phyloP scores from a whole-genome alignment of 345 rosid species.

The Lenwebbia sp. region DNA sequence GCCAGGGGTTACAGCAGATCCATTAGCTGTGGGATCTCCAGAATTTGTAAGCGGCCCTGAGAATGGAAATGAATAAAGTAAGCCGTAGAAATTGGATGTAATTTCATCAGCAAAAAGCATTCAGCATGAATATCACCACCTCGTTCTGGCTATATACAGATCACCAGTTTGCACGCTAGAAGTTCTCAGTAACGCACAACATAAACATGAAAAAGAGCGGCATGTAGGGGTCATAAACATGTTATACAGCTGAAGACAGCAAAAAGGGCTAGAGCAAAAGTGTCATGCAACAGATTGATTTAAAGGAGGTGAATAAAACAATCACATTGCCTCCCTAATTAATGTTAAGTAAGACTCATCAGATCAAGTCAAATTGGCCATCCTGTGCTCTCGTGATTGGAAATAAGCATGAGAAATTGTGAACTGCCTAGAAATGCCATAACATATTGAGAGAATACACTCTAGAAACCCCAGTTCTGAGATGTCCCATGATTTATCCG shows the following conservation, averaged over 20 bases:
- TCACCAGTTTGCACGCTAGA: background rate
- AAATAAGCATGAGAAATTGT: background rate
- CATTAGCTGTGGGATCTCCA: slow-evolving; percentile 34
- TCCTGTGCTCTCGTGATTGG: background rate
- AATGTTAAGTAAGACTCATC: background rate
- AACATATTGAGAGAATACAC: background rate
- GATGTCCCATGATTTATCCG: background rate
- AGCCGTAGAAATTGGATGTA: background rate
- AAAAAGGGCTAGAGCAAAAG: background rate
- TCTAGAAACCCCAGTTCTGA: background rate
- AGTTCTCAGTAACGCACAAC: background rate
- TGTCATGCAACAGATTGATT: background rate
- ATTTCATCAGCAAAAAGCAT: background rate
- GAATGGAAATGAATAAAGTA: slow-evolving; percentile 8
- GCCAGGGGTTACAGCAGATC: slow-evolving; percentile 57
- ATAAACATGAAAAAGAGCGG: background rate
- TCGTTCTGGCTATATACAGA: background rate
- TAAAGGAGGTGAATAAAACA: background rate
- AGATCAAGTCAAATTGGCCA: background rate
- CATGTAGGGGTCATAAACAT: background rate
- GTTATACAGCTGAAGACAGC: background rate
- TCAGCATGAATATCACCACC: background rate
- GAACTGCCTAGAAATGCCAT: background rate
- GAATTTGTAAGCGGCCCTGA: slow-evolving; percentile 52
- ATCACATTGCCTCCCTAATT: background rate